Evolutionary conservation across 331 rosid species (phyloP), one percentile per base, ranked within the genome.

Genomic region (Cydonia oblonga): DNA sequence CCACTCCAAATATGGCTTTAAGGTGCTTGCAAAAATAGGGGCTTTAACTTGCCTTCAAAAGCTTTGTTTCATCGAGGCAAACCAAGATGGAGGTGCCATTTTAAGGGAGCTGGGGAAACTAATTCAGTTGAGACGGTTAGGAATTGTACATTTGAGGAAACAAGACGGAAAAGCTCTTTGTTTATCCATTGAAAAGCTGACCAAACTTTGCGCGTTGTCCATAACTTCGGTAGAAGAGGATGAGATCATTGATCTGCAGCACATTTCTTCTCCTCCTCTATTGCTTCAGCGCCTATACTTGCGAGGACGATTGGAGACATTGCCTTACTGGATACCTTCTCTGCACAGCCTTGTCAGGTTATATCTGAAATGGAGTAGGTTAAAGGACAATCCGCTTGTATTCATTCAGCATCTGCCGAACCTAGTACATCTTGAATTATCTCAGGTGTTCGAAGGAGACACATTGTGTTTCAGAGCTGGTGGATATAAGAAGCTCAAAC

Each of bases 111-210:
- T 78, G 4, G 75, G 75, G 63, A 59, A 15, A 69, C 69, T 78
- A 28, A 60, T 18, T 20, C 78, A 73, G 38, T 11, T 78, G 26
- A 68, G 74, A 69, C 30, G 54, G 23, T 68, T 78, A 28, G 68
- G 46, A 29, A 23, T 78, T 9, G 51, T 54, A 11, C 23, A 63
- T 14, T 5, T 78, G 23, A 66, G 52, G 56, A 60, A 16, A 19
- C 63, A 78, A 29, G 29, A 78, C 30, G 73, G 73, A 25, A 9
- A 33, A 20, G 30, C 40, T 38, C 38, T 78, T 0, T 78, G 76
- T 75, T 65, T 72, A 14, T 78, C 76, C 22, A 42, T 78, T 42
- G 61, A 71, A 7, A 40, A n/a, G 46, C 46, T 78, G 7, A 71
- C 19, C 12, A 42, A 20, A 15, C 81, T 78, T 28, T 44, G 67